Evolutionary conservation across 805 yeast genomes (phyloP).

Genomic region (Yarrowia sp.): DNA sequence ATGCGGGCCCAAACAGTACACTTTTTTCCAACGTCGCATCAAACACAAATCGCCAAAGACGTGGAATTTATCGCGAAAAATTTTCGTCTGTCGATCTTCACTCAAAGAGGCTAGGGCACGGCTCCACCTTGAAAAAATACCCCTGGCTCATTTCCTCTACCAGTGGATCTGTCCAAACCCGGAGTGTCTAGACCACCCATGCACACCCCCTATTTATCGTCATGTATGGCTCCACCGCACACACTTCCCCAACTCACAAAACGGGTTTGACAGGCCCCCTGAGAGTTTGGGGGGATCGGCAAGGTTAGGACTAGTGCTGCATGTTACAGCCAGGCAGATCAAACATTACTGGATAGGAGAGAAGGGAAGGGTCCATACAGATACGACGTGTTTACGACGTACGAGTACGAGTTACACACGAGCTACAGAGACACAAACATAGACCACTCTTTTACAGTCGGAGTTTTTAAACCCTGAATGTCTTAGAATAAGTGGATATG

Average conservation of each 20-base stretch:
- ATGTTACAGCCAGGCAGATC: conserved; percentile 21
- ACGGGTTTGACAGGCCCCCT: neutral
- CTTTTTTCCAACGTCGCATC: neutral
- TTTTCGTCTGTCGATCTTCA: conserved; percentile 10
- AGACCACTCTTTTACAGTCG: too few relatives aligned
- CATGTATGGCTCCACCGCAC: neutral
- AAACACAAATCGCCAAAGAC: neutral
- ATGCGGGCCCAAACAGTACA: neutral
- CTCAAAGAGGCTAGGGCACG: too few relatives aligned
- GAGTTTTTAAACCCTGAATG: too few relatives aligned
- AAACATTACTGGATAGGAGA: neutral
- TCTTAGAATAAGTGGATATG: too few relatives aligned
- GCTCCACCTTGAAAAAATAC: too few relatives aligned
- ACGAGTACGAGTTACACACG: too few relatives aligned
- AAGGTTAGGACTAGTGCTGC: conserved; percentile 8
- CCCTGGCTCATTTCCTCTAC: too few relatives aligned
- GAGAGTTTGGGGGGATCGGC: neutral
- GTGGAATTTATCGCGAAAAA: neutral
- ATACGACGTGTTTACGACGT: too few relatives aligned
- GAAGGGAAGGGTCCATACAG: neutral
- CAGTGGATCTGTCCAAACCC: too few relatives aligned
- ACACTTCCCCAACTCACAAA: too few relatives aligned
- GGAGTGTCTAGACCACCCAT: too few relatives aligned
- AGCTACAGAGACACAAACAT: too few relatives aligned
- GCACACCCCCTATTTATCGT: neutral